Evolutionary conservation across 768 basidiomycete genomes (phyloP).

Genomic region (Lactarius akahatsu): DNA sequence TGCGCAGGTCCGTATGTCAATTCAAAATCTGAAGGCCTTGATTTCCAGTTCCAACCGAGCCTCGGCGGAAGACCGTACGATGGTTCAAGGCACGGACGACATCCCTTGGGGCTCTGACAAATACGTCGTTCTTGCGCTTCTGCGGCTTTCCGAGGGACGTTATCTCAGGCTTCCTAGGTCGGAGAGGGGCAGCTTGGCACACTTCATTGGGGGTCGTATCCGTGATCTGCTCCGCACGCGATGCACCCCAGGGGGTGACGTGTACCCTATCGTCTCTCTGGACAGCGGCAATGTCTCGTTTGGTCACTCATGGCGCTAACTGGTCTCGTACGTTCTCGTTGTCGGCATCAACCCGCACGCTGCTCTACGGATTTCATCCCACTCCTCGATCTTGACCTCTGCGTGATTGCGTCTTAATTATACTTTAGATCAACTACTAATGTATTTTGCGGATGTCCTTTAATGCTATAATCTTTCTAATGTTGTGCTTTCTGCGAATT

Average conservation of each 20-base stretch:
- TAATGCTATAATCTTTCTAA: background rate
- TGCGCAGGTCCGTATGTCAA: background rate
- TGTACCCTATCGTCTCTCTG: constrained; percentile 5
- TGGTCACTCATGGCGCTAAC: background rate
- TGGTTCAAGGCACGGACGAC: background rate
- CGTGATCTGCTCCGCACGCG: background rate
- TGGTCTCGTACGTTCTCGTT: background rate
- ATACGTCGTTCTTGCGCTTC: constrained; percentile 8
- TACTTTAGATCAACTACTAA: background rate
- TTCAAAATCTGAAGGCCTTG: background rate
- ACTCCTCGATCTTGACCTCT: background rate
- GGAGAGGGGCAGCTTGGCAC: background rate
- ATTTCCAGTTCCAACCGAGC: constrained; percentile 5
- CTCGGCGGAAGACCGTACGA: constrained; percentile 2
- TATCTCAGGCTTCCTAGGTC: background rate
- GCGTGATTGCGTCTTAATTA: background rate
- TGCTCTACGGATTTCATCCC: no score
- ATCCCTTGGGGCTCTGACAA: constrained; percentile 3
- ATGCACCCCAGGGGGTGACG: background rate
- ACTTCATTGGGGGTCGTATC: background rate
- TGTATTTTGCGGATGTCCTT: background rate
- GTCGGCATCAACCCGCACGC: background rate
- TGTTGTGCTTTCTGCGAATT: background rate
- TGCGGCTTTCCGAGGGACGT: constrained; percentile 1
- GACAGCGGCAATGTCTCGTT: background rate